Evolutionary conservation across 495 filamentous ascomycete species (phyloP), one percentile per base, ranked within the genome.

Genomic region (Diplogelasinospora grovesii): DNA sequence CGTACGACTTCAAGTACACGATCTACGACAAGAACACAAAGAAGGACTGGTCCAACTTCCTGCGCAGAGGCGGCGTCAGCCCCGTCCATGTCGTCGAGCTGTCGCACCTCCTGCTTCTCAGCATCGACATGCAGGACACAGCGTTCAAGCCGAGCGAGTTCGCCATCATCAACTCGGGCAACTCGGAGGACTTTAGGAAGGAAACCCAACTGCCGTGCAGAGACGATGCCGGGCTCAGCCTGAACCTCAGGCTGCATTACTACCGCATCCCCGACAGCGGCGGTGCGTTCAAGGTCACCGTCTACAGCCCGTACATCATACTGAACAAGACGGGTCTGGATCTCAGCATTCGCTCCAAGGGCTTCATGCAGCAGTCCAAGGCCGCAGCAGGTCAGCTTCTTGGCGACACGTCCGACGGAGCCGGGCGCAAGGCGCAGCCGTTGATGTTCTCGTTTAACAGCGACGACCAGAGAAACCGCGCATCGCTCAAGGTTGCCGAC

Each of bases 11-110:
- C 82, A 97, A 97, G 60, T 97, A 97, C 58, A 78, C 89, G 39
- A 96, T 98, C 16, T 96, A 96, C 54, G 92, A 98, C 66, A 94
- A 89, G 68, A 92, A 93, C 59, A 96, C 88, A 0, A 89, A 85
- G 67, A 92, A 93, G 57, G 90, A 98, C 60, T 98, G 93, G 92
- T 90, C 89, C 0, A 98, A 98, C 56, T 98, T 98, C 68, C 63
- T 98, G 15, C 75, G 92, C 37, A 97, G 94, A 61, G 92, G 92
- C 8, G 92, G 92, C 15, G 82, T 95, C 32, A 97, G 92, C 59
- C 92, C 92, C 1, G 89, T 97, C 2, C 92, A 98, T 64, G 89
- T 96, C 6, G 88, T 97, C 27, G 90, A 97, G 60, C 65, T 97
- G 3, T 95, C 92, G 13, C 92, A 97, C 63, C 74, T 97, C 14